Evolutionary conservation across 768 basidiomycete species (phyloP).

Genomic region (Dentipellis fragilis): DNA sequence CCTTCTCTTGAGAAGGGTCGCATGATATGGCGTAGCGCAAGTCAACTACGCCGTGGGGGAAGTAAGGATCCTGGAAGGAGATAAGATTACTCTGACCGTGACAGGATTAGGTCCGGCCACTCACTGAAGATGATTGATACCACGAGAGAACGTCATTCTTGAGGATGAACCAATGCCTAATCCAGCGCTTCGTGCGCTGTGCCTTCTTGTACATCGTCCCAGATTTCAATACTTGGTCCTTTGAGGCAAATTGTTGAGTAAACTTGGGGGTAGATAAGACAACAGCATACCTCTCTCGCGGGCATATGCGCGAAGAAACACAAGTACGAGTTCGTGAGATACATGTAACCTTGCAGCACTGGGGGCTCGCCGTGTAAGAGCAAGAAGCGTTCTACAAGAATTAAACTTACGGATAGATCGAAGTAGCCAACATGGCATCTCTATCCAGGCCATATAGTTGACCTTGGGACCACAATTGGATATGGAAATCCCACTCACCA

Average conservation of each 20-base stretch:
- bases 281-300: constrained; percentile 58
- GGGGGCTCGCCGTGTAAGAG: constrained; percentile 3
- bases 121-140: constrained; percentile 89
- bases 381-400: neutral
- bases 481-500: constrained; percentile 34
- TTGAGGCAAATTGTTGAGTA: constrained; percentile 5
- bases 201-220: constrained; percentile 85
- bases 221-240: constrained; percentile 92
- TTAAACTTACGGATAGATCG: constrained; percentile 71
- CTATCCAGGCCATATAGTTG: constrained; percentile 25
- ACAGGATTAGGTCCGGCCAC: constrained; percentile 10
- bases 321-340: constrained; percentile 83
- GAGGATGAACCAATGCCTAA: constrained; percentile 92
- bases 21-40: constrained; percentile 88
- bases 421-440: constrained; percentile 92
- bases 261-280: neutral
- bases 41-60: constrained; percentile 93
- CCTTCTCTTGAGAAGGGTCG: constrained; percentile 68
- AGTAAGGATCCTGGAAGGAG: constrained; percentile 79
- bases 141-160: constrained; percentile 95
- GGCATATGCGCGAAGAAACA: constrained; percentile 98
- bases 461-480: constrained; percentile 3
- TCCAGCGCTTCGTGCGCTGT: constrained; percentile 82
- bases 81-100: neutral
- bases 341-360: constrained; percentile 98